Base-by-base conservation (phyloP, 345 rosid species). In the Combretum micranthum region DNA sequence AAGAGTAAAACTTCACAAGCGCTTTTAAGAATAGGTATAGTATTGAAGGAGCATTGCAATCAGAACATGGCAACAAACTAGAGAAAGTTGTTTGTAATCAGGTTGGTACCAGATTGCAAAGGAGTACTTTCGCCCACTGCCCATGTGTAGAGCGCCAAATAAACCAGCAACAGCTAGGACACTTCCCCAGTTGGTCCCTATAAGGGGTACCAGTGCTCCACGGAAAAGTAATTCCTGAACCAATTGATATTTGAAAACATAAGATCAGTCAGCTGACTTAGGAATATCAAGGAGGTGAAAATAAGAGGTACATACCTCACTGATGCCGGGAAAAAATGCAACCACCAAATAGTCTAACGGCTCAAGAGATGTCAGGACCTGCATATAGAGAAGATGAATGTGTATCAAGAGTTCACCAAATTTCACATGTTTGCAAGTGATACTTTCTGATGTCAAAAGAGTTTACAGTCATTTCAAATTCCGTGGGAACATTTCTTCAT, bases 331-430 rank as follows among this genome's bases (percentile, higher is more conserved):
- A 57, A 92, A 71, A 68, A 87, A 53, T 3, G 98, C 82, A 52
- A 92, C 86, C 50, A 83, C 64, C 48, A 82, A 55, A 73, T 84
- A 92, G 80, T 92, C 97, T 69, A 76, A 50, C 47, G 85, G 97
- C 64, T 86, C 77, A 15, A 92, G 91, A 1, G 93, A 88, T 67
- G 93, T 68, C 64, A 92, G 98, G 50, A 84, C 80, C 96, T 84
- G 75, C 72, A 69, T 42, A 12, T 7, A 21, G 55, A 49, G 53
- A 17, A 32, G 39, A 32, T 32, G 39, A 32, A 32, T 32, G 9
- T 32, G 39, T 32, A 32, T 32, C 39, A 32, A 7, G 39, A 32
- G 9, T 32, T 32, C 6, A 7, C 39, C 39, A 4, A 32, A n/a
- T n/a, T n/a, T n/a, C n/a, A n/a, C n/a, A n/a, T n/a, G n/a, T 7